Evolutionary conservation across 2,329 filamentous ascomycete species (phyloP), one percentile per base, ranked within the genome.

Genomic region (Aspergillus puulaauensis): DNA sequence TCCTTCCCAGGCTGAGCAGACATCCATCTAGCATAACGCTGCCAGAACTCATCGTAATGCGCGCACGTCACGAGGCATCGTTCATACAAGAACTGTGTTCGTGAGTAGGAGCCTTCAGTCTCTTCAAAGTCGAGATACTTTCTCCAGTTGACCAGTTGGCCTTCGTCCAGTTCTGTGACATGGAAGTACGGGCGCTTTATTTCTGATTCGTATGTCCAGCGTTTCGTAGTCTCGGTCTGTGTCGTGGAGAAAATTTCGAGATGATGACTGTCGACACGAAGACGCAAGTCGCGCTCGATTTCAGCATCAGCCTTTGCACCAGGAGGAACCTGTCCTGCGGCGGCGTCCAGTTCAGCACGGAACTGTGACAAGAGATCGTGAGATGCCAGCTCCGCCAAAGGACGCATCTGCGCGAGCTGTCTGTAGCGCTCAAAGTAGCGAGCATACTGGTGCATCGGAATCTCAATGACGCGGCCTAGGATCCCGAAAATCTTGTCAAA

Each of bases 101-200:
- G 86, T 14, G 81, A 76, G 64, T 87, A 91, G 63, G 93, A 86
- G 52, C 90, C 91, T 73, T 96, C 89, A 0, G 83, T 77, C 76
- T 99, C 95, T 72, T 99, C 95, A 66, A 96, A 98, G 71, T 98
- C 93, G 45, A 99, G 84, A 68, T 98, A 99, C 70, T 96, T 96
- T 68, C 90, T 86, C 95, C 95, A 99, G 75, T 96, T 97, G 39
- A 79, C 81, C 17, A 99, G 78, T 70, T 99, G 91, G 8, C 85
- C 78, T 60, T 95, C 87, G 66, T 97, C 93, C 8, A 99, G 83
- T 70, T 96, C 91, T 1, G 91, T 96, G 31, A 97, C 91, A 70
- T 97, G 93, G 78, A 97, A 99, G 73, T 98, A 99, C 0, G 92
- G 92, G 2, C 95, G 87, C 79, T 97, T 98, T 69, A 98, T 90